Base-by-base conservation (phyloP, 225 moss, liverwort and hornwort species). In the Polytrichum formosum region DNA sequence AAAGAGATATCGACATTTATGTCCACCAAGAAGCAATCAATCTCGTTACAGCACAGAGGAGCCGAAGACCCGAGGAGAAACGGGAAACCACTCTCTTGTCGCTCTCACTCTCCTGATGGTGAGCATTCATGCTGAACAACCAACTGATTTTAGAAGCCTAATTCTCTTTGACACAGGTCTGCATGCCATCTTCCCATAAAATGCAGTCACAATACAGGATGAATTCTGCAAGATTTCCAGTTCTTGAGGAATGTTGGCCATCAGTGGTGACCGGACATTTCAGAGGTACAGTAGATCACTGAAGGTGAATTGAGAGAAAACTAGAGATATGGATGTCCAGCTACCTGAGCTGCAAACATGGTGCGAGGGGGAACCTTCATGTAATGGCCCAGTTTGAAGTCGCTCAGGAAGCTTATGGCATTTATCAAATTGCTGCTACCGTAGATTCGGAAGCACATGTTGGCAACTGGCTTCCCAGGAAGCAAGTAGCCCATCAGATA, bases 321-420 rank as follows among this genome's bases (percentile, higher is more conserved):
- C 30, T 30, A 16, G 10, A 13, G 46, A 46, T 16, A 16, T 16
- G 46, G 13, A 46, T 46, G 46, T 46, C 21, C 23, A 58, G n/a
- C 16, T 29, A 86, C 87, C 83, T 88, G 87, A 31, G 75, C 79
- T 8, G 56, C 37, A 53, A 88, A 85, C 95, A 92, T 92, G 53
- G 85, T 84, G 58, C 89, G 84, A 1, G 92, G 95, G 23, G 89
- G 90, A 65, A 95, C 86, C 72, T 84, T 92, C 90, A 92, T 94
- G 83, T 90, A 94, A 23, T 94, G 92, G 28, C 94, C 94, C 55
- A 94, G 78, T 80, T 92, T 91, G 69, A 91, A 92, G 73, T 92
- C 95, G 0, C 80, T 79, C 65, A 87, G 55, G 70, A 91, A 92
- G 66, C 67, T 73, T 37, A 92, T 55, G 4, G 91, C 91, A 67